phyloP scores from a whole-genome alignment of 129 eudicot species.

The Scalesia atractyloides region DNA sequence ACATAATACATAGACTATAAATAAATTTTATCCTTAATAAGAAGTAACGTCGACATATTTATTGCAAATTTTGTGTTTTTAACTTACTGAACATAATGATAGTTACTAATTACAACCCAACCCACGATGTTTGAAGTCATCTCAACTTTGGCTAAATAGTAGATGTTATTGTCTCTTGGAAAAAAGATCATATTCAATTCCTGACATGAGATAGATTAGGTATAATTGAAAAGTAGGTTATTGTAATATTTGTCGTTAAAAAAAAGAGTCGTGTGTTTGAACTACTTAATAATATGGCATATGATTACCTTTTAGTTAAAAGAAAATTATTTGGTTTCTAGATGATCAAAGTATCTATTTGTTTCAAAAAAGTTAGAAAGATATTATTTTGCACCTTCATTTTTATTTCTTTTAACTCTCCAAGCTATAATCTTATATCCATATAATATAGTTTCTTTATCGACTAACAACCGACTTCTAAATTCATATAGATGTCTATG shows the following conservation, averaged over 20 bases:
- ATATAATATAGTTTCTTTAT: not conserved
- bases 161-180: too few species aligned
- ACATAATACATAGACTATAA: too few species aligned
- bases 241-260: too few species aligned
- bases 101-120: not conserved
- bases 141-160: too few species aligned
- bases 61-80: not conserved
- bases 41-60: not conserved
- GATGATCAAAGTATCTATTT: not conserved
- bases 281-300: not conserved
- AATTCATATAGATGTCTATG: too few species aligned
- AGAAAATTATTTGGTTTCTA: not conserved
- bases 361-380: not conserved
- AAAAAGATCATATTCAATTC: too few species aligned
- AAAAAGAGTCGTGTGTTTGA: too few species aligned
- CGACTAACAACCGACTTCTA: too few species aligned
- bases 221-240: too few species aligned
- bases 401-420: not conserved
- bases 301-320: not conserved
- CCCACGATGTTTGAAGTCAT: not conserved
- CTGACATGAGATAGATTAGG: too few species aligned
- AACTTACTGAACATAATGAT: not conserved
- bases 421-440: not conserved
- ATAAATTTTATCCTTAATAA: not conserved
- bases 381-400: not conserved